Evolutionary conservation across 2,329 filamentous ascomycete species (phyloP), one percentile per base, ranked within the genome.

Genomic region (Aspergillus persii): DNA sequence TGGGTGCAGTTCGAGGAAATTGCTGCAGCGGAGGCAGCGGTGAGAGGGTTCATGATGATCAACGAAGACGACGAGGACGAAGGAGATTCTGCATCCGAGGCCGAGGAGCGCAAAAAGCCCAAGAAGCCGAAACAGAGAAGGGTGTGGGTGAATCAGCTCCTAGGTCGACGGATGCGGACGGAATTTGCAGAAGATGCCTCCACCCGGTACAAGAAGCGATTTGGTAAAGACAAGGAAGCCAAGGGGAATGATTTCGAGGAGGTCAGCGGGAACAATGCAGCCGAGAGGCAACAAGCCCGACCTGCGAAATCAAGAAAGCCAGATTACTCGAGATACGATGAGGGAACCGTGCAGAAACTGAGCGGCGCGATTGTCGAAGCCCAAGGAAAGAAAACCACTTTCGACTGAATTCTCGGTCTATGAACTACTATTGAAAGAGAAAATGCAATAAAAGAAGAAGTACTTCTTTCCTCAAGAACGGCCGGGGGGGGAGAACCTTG

Each of bases 181-280:
- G 94, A 99, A 75, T 92, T 94, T 69, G 95, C 95, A 23, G 95
- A 99, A 78, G 95, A 98, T 75, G 87, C 93, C 59, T 87, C 91
- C 67, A 86, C 86, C 36, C 82, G 95, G 59, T 99, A 99, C 77
- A 94, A 94, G 81, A 99, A 98, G 82, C 86, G 95, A 1, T 98
- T 90, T 71, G 90, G 91, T 64, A 94, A 93, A 75, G 88, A 88
- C 46, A 84, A 82, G 33, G 81, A 78, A 66, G 68, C 63, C 49
- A 71, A 68, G 63, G 70, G 68, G 61, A 62, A 66, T 6, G 58
- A 65, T 18, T 50, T 30, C 23, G 46, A 53, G 27, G 61, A 62
- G 26, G 62, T 50, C 46, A 53, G 48, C 27, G 61, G 59, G 26
- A 61, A 60, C 36, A 67, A 67, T 56, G 54, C 66, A 54, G 66